Conservation (phyloP, 1,284 basidiomycete genomes). For the Vanrija sp. region DNA sequence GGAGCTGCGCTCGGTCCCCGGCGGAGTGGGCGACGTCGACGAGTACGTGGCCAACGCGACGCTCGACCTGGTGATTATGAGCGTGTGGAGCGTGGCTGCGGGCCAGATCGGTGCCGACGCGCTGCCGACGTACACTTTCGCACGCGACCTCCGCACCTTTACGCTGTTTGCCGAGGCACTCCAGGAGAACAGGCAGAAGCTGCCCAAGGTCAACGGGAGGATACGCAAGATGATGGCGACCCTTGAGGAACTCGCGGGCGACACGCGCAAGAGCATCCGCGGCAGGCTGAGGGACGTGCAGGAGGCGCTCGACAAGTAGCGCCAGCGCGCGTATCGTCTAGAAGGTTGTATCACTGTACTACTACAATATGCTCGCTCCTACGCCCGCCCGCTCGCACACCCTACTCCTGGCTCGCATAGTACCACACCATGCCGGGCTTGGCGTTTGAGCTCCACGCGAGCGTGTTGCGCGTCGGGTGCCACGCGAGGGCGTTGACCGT, state of each 20-base stretch:
- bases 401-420: constrained; percentile 31
- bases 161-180: constrained; percentile 32
- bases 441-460: constrained; percentile 33
- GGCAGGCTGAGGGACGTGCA: constrained; percentile 32
- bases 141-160: constrained; percentile 45
- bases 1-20: constrained; percentile 40
- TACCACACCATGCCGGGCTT: constrained; percentile 30
- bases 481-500: constrained; percentile 31
- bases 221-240: constrained; percentile 24
- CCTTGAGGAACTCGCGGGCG: constrained; percentile 33
- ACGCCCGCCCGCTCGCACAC: too few relatives aligned
- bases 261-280: constrained; percentile 37
- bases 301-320: constrained; percentile 19
- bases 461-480: constrained; percentile 32
- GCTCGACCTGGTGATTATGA: constrained; percentile 47
- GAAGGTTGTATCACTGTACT: neutral
- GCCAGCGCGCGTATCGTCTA: neutral
- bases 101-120: constrained; percentile 31
- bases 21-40: constrained; percentile 39
- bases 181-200: constrained; percentile 14
- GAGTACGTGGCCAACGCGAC: constrained; percentile 48
- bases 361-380: neutral
- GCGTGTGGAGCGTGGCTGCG: constrained; percentile 38
- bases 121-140: constrained; percentile 49
- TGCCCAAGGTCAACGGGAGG: constrained; percentile 24